Conservation (phyloP, 768 basidiomycete species). For the Suillus cothurnatus region DNA sequence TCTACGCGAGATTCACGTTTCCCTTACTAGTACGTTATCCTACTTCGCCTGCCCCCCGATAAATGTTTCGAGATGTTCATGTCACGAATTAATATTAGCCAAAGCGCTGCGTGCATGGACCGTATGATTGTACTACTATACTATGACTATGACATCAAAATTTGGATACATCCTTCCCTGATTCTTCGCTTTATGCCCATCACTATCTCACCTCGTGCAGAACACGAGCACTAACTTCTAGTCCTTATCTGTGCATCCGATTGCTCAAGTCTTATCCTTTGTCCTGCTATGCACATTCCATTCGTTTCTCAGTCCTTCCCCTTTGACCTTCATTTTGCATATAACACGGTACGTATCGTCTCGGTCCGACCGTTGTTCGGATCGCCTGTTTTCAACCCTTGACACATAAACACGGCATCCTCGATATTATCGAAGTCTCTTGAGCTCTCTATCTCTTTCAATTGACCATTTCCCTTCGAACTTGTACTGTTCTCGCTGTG, state of each 20-base stretch:
- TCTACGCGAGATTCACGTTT: too few species aligned
- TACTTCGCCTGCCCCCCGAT: too few species aligned
- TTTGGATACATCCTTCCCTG: too few species aligned
- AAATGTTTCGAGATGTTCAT: not conserved
- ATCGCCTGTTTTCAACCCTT: not conserved
- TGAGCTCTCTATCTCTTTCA: not conserved
- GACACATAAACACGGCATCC: not conserved
- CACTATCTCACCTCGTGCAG: not conserved
- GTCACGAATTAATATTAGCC: not conserved
- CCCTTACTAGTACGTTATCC: too few species aligned
- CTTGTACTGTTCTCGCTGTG: not conserved
- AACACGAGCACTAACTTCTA: not conserved
- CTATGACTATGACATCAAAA: not conserved
- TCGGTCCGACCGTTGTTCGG: not conserved
- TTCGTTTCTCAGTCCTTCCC: not conserved
- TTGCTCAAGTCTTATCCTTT: not conserved
- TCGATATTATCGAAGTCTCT: not conserved
- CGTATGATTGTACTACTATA: not conserved
- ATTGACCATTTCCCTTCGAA: not conserved
- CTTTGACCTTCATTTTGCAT: not conserved
- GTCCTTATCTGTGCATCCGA: not conserved
- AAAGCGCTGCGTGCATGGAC: not conserved
- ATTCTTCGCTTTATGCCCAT: not conserved
- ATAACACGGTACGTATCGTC: not conserved
- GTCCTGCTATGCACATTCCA: not conserved